Conservation (phyloP, 1,284 basidiomycete genomes). For the Marasmius fiardii region DNA sequence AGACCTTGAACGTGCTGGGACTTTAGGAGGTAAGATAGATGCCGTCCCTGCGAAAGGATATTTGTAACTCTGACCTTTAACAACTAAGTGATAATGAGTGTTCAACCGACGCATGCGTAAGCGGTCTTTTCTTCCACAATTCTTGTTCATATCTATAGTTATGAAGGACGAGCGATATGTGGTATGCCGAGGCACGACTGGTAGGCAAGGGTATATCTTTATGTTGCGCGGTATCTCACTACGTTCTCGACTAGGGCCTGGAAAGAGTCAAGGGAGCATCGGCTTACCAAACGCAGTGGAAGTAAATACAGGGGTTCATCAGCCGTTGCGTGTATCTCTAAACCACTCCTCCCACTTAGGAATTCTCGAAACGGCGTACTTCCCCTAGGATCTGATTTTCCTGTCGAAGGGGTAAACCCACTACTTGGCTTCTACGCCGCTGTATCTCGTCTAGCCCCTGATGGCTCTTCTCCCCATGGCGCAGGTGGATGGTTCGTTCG, state of each 20-base stretch:
- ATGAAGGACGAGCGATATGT: constrained; percentile 84
- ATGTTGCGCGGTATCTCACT: constrained; percentile 1
- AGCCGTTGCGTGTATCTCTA: background rate
- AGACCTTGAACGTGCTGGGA: constrained; percentile 70
- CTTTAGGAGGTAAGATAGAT: constrained; percentile 59
- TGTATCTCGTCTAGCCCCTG: constrained; percentile 63
- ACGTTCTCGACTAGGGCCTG: constrained; percentile 49
- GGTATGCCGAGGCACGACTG: constrained; percentile 79
- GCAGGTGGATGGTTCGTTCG: constrained; percentile 68
- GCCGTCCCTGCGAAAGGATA: background rate
- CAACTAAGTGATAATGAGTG: constrained; percentile 84
- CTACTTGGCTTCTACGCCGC: constrained; percentile 86
- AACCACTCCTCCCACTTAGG: background rate
- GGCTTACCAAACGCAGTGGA: constrained; percentile 77
- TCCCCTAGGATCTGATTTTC: constrained; percentile 16
- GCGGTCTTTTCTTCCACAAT: constrained; percentile 20
- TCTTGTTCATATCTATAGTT: background rate
- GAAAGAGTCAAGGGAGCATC: constrained; percentile 84
- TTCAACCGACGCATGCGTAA: constrained; percentile 91
- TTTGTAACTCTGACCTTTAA: background rate
- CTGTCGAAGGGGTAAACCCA: constrained; percentile 75
- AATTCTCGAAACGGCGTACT: background rate
- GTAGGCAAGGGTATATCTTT: constrained; percentile 32
- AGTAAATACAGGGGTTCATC: constrained; percentile 41
- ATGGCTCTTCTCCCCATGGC: constrained; percentile 81